Evolutionary conservation across 495 filamentous ascomycete genomes (phyloP).

Genomic region (Aspergillus haitiensis): DNA sequence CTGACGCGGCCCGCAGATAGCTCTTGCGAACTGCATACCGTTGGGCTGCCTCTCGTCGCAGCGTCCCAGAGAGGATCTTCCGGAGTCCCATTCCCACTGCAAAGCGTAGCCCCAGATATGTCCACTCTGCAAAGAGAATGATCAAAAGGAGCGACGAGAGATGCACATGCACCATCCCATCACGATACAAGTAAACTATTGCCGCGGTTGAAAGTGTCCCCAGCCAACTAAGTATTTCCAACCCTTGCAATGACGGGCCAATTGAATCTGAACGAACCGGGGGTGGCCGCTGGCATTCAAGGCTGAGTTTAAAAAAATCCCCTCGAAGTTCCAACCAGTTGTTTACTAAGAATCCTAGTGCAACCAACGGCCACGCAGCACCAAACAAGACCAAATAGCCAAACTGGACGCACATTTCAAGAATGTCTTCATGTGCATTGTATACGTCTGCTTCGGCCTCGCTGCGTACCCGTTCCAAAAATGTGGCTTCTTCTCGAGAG

Average conservation of each 20-base stretch:
- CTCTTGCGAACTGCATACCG: slow-evolving; percentile 69
- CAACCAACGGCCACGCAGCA: slow-evolving; percentile 86
- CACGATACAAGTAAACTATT: slow-evolving; percentile 81
- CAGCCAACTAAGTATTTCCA: slow-evolving; percentile 88
- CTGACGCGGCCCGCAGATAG: slow-evolving; percentile 50
- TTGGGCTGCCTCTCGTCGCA: slow-evolving; percentile 72
- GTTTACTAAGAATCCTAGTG: slow-evolving; percentile 83
- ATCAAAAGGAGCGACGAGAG: slow-evolving; percentile 74
- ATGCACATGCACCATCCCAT: slow-evolving; percentile 59
- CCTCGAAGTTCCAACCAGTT: slow-evolving; percentile 94
- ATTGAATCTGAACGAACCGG: slow-evolving; percentile 90
- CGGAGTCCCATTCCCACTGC: slow-evolving; percentile 63
- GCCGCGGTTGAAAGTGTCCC: slow-evolving; percentile 82
- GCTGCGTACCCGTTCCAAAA: slow-evolving; percentile 73
- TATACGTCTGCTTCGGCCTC: slow-evolving; percentile 82
- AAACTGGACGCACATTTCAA: slow-evolving; percentile 51
- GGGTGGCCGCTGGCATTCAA: slow-evolving; percentile 82
- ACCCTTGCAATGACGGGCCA: slow-evolving; percentile 81
- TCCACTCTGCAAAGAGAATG: slow-evolving; percentile 79
- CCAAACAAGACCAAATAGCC: slow-evolving; percentile 88
- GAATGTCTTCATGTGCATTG: slow-evolving; percentile 61
- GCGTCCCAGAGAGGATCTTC: slow-evolving; percentile 74
- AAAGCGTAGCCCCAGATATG: slow-evolving; percentile 71
- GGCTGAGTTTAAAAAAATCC: slow-evolving; percentile 89
- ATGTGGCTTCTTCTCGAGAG: slow-evolving; percentile 66